These are phyloP conservation scores for Vicia sativa DNA, from an alignment of 306 rosid species.

Conservation along the genomic window DNA sequence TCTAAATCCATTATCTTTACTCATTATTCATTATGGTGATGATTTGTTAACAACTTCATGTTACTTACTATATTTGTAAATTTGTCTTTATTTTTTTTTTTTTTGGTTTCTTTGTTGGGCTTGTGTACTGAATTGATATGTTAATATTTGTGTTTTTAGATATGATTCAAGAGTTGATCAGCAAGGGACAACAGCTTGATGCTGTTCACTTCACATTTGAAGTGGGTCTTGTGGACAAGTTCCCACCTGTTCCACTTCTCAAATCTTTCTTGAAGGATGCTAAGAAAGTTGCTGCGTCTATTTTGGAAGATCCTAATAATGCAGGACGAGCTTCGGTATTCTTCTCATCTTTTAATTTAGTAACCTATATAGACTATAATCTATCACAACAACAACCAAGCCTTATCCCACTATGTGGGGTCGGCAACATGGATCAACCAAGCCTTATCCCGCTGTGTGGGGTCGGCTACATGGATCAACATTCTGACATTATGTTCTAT, in stretches of 20 bases:
- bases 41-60: not conserved
- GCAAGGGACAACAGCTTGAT: constrained; percentile 99
- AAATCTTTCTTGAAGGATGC: constrained; percentile 94
- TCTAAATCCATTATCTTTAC: constrained; percentile 17
- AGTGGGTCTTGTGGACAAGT: constrained; percentile 83
- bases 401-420: too few species aligned
- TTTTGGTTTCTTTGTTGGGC: not conserved
- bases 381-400: not conserved
- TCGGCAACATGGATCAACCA: too few species aligned
- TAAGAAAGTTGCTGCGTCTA: constrained; percentile 88
- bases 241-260: constrained; percentile 87
- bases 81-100: not conserved
- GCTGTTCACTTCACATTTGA: constrained; percentile 95
- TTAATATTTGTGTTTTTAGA: constrained; percentile 45
- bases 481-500: too few species aligned
- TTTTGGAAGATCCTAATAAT: constrained; percentile 85
- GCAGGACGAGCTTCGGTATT: constrained; percentile 91
- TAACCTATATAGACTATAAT: not conserved
- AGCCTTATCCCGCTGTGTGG: too few species aligned
- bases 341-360: constrained; percentile 24
- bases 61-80: not conserved
- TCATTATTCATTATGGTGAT: not conserved
- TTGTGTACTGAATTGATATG: not conserved
- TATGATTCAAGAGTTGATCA: constrained; percentile 91
- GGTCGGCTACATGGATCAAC: too few species aligned